Percentiles rank a stretch among this genome's conserved stretches.
Conservation (phyloP, 2,329 filamentous ascomycete species). For the Gnomoniopsis smithogilvyi region DNA sequence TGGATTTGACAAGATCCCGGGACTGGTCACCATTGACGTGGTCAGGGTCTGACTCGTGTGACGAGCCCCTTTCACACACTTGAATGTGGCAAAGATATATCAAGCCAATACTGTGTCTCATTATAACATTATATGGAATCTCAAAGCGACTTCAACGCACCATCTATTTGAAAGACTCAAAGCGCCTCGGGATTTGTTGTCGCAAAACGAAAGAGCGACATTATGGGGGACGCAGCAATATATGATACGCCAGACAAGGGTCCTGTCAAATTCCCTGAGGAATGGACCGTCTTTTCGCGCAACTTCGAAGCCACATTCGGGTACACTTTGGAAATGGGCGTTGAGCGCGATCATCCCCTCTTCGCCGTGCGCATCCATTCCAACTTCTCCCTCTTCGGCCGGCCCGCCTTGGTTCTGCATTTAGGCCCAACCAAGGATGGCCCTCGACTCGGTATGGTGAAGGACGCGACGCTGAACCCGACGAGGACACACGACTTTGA, state of each 20-base stretch:
- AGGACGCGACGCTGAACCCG: neutral
- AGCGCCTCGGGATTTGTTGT: neutral
- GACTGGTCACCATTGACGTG: neutral
- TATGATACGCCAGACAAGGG: neutral
- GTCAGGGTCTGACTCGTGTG: neutral
- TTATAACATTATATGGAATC: neutral
- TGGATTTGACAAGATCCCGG: neutral
- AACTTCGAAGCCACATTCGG: neutral
- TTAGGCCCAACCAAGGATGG: neutral
- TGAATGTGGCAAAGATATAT: neutral
- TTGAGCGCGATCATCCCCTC: neutral
- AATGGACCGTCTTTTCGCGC: neutral
- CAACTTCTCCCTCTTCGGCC: neutral
- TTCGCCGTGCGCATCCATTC: neutral
- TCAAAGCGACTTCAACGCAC: neutral
- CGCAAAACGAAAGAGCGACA: neutral
- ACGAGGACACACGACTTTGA: neutral
- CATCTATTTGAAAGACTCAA: no score
- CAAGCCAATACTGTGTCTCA: neutral
- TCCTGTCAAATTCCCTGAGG: neutral
- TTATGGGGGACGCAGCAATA: neutral
- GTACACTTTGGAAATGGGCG: neutral
- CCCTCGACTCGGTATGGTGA: neutral
- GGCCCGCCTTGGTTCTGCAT: neutral
- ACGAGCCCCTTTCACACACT: neutral